Percentiles rank a stretch among this genome's conserved stretches.
Conservation (phyloP, 345 rosid genomes). For the Sonneratia alba region DNA sequence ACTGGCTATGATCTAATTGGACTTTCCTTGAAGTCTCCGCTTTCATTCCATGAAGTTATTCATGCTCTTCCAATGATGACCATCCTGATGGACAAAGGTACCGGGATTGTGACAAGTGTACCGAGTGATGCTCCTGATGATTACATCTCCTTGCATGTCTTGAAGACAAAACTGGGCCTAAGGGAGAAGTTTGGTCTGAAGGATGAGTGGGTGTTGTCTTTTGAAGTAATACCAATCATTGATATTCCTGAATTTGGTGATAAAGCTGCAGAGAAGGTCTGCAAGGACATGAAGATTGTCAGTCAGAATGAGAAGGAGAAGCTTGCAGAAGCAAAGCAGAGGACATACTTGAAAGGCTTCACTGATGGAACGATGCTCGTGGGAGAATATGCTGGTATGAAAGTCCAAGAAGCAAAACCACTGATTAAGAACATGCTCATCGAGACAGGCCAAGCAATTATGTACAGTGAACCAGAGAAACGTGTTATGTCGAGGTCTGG, state of each 20-base stretch:
- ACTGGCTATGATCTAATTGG: slow-evolving; percentile 85
- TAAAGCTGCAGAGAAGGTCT: slow-evolving; percentile 78
- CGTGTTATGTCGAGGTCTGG: slow-evolving; percentile 90
- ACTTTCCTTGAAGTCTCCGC: slow-evolving; percentile 69
- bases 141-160: slow-evolving; percentile 70
- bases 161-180: slow-evolving; percentile 70
- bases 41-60: slow-evolving; percentile 54
- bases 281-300: slow-evolving; percentile 68
- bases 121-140: slow-evolving; percentile 99
- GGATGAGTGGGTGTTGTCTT: slow-evolving; percentile 82
- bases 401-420: slow-evolving; percentile 75
- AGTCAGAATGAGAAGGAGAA: slow-evolving; percentile 93
- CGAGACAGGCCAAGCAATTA: slow-evolving; percentile 61
- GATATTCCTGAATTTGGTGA: slow-evolving; percentile 80
- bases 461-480: slow-evolving; percentile 97
- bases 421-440: slow-evolving; percentile 56
- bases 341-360: slow-evolving; percentile 80
- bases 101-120: slow-evolving; percentile 91
- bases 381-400: slow-evolving; percentile 65
- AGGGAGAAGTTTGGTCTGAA: slow-evolving; percentile 64
- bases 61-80: slow-evolving; percentile 92
- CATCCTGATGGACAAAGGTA: slow-evolving; percentile 88
- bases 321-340: slow-evolving; percentile 84
- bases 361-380: slow-evolving; percentile 75
- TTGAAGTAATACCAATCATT: slow-evolving; percentile 65